These are phyloP conservation scores for Usnea hakonensis DNA, from an alignment of 495 filamentous ascomycete genomes.

Conservation along the genomic window DNA sequence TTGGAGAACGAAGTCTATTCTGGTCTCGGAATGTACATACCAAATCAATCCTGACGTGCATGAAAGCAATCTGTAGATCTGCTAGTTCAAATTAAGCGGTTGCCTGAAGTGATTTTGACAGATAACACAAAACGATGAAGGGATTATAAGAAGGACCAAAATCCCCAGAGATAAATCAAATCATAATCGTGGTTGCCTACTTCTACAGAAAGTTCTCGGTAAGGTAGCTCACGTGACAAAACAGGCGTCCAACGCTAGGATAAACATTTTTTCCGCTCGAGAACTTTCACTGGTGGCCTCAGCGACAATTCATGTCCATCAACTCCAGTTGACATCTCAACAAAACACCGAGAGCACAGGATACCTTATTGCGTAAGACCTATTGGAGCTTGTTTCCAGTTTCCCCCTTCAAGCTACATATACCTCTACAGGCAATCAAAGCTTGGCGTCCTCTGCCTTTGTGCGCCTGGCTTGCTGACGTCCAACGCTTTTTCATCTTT, in stretches of 20 bases:
- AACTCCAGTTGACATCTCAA: conserved; percentile 3
- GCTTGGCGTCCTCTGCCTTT: background rate
- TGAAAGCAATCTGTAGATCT: background rate
- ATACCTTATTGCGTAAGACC: conserved; percentile 6
- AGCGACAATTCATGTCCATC: conserved; percentile 13
- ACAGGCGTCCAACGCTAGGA: no score
- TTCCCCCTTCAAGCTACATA: background rate
- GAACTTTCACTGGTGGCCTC: conserved; percentile 16
- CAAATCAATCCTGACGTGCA: background rate
- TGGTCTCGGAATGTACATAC: background rate
- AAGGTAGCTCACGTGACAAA: no score
- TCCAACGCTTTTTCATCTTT: conserved; percentile 1
- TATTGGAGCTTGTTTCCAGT: background rate
- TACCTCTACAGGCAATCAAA: conserved; percentile 3
- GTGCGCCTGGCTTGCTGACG: conserved; percentile 13
- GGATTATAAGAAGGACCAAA: background rate
- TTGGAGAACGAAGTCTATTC: background rate
- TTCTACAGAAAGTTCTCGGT: no score
- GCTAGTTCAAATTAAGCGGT: background rate
- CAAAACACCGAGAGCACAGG: background rate
- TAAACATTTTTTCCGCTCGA: no score
- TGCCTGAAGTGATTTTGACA: background rate
- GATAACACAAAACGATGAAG: background rate
- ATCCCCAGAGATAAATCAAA: background rate
- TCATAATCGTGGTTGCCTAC: background rate